phyloP scores from a whole-genome alignment of 257 asterid species.

The Nicotiana obtusifolia region DNA sequence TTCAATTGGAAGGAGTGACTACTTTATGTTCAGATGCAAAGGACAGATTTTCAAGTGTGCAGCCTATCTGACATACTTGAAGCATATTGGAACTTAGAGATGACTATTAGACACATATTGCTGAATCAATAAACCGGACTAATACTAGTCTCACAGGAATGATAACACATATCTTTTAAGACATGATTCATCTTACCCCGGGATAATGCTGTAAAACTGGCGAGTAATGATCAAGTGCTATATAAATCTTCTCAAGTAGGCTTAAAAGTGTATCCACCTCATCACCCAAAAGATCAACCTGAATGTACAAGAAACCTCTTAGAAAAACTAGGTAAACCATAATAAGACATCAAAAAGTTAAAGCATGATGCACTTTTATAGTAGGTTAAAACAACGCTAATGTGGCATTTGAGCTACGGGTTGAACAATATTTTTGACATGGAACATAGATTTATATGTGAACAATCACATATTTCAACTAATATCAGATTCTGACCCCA shows the following conservation, averaged over 20 bases:
- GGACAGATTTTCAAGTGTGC: not conserved
- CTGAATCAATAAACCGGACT: not conserved
- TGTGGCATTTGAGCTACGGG: not conserved
- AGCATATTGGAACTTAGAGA: not conserved
- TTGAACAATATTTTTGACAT: not conserved
- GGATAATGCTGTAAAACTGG: conserved; percentile 88
- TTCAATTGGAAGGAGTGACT: not conserved
- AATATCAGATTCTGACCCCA: not conserved
- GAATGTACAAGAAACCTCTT: conserved; percentile 18
- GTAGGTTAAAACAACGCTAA: not conserved
- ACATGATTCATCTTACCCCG: conserved; percentile 54
- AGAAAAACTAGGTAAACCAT: not conserved
- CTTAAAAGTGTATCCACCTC: conserved; percentile 72
- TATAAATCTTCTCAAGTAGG: conserved; percentile 71
- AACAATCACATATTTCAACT: not conserved
- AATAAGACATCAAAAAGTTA: not conserved
- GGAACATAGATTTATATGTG: not conserved
- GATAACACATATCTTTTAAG: not conserved
- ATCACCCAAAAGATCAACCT: conserved; percentile 98
- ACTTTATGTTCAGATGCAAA: not conserved
- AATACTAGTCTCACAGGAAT: not conserved
- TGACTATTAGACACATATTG: not conserved
- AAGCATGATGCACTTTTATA: not conserved
- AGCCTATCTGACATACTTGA: not conserved
- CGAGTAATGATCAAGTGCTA: conserved; percentile 81